Evolutionary conservation across 108 stramenopile genomes (phyloP), one percentile per base, ranked within the genome.

Genomic region (Cyclotella baltica): DNA sequence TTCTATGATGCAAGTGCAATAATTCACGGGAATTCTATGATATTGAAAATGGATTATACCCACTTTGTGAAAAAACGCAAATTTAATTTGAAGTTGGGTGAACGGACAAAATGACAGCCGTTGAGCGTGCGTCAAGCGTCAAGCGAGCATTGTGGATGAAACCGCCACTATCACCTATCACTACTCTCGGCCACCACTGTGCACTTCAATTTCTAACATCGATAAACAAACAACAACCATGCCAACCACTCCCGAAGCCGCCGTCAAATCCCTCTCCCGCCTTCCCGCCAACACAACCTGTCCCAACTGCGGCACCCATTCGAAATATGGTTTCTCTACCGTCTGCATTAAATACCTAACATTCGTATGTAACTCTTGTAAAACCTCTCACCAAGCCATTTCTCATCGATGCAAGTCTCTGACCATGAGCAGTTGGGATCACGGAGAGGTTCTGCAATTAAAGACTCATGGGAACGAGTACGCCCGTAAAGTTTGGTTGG

Each of bases 331-430:
- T 33, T 94, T 91, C 77, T 76, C 78, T 37, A 93, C 91, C 22
- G 85, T 98, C 25, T 97, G 96, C 85, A 95, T 98, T 68, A 97
- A 96, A 86, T 97, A 82, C 79, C 71, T 73, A 34, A 96, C 96
- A 58, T 98, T 97, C 80, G 93, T 98, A 8, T 98, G 98, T 85
- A 91, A 96, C 71, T 58, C 80, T 19, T 98, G 98, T 88, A 98
- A 98, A 84, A 74, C 90, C 0, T 85, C 88, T 11, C 98, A 98
- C 73, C 95, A 96, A 78, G 94, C 96, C 33, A 86, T 93, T 19
- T 86, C 85, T 34, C 98, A 98, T 69, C 93, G 95, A 67, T 96
- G 96, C 86, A 98, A 98, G 71, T 91, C 89, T 9, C 66, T 96
- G 13, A 93, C 98, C 35, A 98, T 98, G 98, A 81, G 78, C 46